These are phyloP conservation scores for Lathyrus tuberosus DNA, from an alignment of 306 rosid species.

Conservation along the genomic window DNA sequence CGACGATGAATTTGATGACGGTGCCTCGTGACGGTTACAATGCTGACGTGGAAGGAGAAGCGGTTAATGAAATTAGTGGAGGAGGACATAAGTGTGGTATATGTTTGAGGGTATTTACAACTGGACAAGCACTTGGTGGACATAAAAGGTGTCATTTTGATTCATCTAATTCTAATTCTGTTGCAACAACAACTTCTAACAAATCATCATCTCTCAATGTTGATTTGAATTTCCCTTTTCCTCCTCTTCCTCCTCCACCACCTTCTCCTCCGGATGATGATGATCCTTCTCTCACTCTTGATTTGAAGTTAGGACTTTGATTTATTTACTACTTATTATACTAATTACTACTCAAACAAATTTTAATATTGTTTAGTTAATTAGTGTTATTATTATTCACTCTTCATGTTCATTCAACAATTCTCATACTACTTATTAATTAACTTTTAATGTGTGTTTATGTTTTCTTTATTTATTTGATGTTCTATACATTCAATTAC, in stretches of 20 bases:
- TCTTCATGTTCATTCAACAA: neutral
- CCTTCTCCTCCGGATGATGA: conserved; percentile 23
- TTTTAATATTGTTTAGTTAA: neutral
- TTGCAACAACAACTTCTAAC: neutral
- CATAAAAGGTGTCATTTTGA: conserved; percentile 63
- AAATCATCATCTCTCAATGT: conserved; percentile 4
- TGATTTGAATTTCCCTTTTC: conserved; percentile 1
- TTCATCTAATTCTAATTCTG: neutral
- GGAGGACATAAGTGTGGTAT: conserved; percentile 52
- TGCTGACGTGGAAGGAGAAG: conserved; percentile 10
- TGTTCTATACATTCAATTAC: neutral
- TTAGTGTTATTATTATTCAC: neutral
- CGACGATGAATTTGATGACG: neutral
- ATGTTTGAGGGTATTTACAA: conserved; percentile 58
- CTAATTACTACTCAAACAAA: neutral
- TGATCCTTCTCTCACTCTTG: conserved; percentile 51
- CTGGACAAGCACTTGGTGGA: conserved; percentile 72
- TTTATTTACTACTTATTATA: neutral
- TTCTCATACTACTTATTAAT: neutral
- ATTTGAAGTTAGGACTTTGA: conserved; percentile 71
- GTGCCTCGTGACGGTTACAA: neutral
- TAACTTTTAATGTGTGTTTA: neutral
- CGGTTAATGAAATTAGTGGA: neutral
- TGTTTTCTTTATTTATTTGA: neutral
- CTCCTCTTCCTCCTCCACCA: conserved; percentile 44